phyloP scores from a whole-genome alignment of 352 stramenopile genomes.

The Globisporangium radiosum region DNA sequence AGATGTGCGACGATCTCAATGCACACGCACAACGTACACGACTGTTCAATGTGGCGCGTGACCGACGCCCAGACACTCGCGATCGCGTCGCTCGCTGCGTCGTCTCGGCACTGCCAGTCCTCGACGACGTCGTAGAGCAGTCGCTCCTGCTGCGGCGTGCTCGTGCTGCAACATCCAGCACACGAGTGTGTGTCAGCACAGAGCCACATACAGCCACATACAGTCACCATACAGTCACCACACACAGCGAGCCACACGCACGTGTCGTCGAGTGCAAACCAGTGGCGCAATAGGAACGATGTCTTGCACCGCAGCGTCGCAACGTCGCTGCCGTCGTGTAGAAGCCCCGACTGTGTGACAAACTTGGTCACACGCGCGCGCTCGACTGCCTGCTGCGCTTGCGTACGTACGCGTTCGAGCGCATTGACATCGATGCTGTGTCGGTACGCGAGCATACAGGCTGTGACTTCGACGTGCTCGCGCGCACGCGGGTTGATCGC shows the following conservation, averaged over 20 bases:
- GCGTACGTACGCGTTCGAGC: conserved; percentile 34
- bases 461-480: conserved; percentile 63
- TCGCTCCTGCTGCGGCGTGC: conserved; percentile 22
- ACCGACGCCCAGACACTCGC: conserved; percentile 55
- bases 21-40: conserved; percentile 30
- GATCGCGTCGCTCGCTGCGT: conserved; percentile 34
- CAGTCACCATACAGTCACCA: not conserved
- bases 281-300: conserved; percentile 61
- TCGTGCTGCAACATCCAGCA: not conserved
- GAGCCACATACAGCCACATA: not conserved
- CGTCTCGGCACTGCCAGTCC: conserved; percentile 47
- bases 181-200: not conserved
- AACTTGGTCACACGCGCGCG: conserved; percentile 35
- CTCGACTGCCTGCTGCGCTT: conserved; percentile 30
- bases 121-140: conserved; percentile 60
- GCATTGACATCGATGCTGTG: conserved; percentile 57
- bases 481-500: conserved; percentile 24
- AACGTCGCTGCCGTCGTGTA: conserved; percentile 35
- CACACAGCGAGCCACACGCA: conserved; percentile 1
- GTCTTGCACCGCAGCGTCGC: conserved; percentile 60
- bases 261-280: conserved; percentile 45
- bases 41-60: conserved; percentile 55
- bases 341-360: conserved; percentile 23
- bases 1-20: not conserved
- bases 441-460: conserved; percentile 58